Base-by-base conservation (phyloP, 148 eudicot species). In the Rhododendron molle region DNA sequence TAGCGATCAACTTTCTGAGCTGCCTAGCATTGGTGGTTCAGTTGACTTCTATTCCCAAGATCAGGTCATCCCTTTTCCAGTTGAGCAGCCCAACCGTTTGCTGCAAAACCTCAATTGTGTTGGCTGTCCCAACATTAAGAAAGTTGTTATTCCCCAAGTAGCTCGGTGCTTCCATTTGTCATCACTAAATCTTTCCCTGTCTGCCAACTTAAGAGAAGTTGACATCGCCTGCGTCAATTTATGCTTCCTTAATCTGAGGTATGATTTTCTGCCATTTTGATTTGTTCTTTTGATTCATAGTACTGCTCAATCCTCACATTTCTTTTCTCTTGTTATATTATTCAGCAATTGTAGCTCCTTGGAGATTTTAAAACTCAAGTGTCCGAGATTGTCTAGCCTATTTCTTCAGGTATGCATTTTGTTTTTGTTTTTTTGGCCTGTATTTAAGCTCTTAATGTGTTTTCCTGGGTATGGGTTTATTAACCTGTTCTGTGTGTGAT, bases 211-310 rank as follows among this genome's bases (percentile, higher is more conserved):
- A 88, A 95, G 90, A 93, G 98, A 93, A 89, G 97, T 95, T 73
- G 93, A 95, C 65, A 83, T 96, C 60, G 91, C 95, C 58, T 96
- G 98, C 87, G 89, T 88, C 85, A 94, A 91, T 87, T 85, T 96
- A 73, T 91, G 93, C 89, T 90, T 95, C 88, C 97, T 96, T 62
- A 95, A 96, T 91, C 88, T 96, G 89, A 96, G 99, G 99, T 94
- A 90, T 44, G 58, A 14, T 69, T 54, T 86, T 58, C 40, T 50
- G 72, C 23, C 1, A 76, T 23, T n/a, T 11, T 50, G 12, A 10
- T 81, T n/a, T 52, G 72, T 60, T 60, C 14, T 28, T 36, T 80
- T 47, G 44, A 44, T 38, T 80, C 80, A 72, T 49, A 32, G 28
- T 40, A 28, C 58, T 7, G 28, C 7, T 76, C 38, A 71, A 65